These are phyloP conservation scores for Fragaria iinumae DNA, from an alignment of 306 rosid species.

Conservation along the genomic window DNA sequence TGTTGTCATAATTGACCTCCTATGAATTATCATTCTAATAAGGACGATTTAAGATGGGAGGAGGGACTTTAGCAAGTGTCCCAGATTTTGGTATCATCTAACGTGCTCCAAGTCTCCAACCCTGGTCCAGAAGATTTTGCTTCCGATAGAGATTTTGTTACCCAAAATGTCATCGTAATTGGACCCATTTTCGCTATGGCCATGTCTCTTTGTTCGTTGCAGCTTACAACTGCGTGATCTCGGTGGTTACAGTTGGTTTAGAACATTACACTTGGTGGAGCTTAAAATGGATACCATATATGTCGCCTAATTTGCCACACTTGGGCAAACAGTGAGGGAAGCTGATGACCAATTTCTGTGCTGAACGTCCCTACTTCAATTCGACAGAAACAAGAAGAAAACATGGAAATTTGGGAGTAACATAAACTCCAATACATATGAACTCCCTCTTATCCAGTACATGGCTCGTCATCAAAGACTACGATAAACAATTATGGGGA, in stretches of 20 bases:
- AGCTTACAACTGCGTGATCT: neutral
- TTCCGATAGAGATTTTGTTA: conserved; percentile 7
- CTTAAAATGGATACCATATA: neutral
- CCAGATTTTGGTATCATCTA: neutral
- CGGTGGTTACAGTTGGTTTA: neutral
- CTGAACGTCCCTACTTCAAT: neutral
- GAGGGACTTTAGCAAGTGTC: neutral
- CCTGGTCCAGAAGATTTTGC: neutral
- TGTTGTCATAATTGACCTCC: neutral
- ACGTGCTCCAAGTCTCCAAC: neutral
- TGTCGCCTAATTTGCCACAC: neutral
- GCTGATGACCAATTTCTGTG: neutral
- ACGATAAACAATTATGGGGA: neutral
- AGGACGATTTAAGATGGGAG: neutral
- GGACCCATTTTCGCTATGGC: conserved; percentile 15
- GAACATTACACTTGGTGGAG: neutral
- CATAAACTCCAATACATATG: neutral
- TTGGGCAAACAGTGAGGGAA: neutral
- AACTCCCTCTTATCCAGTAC: neutral
- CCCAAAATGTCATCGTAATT: neutral
- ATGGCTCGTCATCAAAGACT: neutral
- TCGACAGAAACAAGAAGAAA: neutral
- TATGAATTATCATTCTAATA: neutral
- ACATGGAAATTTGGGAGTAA: neutral
- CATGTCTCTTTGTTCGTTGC: neutral